Evolutionary conservation across 495 filamentous ascomycete genomes (phyloP).

Genomic region (Annulohypoxylon stygium): DNA sequence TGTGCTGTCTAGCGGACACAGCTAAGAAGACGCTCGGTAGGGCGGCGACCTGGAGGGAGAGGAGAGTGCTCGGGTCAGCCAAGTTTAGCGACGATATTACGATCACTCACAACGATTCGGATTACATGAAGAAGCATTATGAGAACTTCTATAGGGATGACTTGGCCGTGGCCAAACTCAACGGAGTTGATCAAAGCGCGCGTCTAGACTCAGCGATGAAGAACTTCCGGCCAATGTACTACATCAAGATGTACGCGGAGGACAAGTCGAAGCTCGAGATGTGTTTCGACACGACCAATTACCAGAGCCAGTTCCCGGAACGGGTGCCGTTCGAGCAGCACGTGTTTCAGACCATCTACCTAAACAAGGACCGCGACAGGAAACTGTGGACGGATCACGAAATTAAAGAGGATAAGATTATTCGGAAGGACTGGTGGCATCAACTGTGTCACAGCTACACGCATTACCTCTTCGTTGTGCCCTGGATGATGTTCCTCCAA

Average conservation of each 20-base stretch:
- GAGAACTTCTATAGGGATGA: conserved; percentile 73
- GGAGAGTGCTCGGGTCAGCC: conserved; percentile 76
- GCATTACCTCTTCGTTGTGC: conserved; percentile 82
- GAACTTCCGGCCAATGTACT: conserved; percentile 85
- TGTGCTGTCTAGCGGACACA: conserved; percentile 82
- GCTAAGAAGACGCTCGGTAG: conserved; percentile 73
- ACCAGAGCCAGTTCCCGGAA: conserved; percentile 80
- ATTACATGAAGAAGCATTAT: conserved; percentile 82
- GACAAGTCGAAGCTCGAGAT: conserved; percentile 82
- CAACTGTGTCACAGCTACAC: conserved; percentile 86
- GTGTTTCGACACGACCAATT: conserved; percentile 88
- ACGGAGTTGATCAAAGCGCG: conserved; percentile 50
- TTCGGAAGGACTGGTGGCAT: conserved; percentile 85
- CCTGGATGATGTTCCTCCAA: conserved; percentile 85
- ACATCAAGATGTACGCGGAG: conserved; percentile 74
- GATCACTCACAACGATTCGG: conserved; percentile 81
- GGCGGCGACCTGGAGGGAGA: conserved; percentile 74
- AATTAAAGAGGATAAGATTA: conserved; percentile 77
- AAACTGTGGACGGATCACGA: conserved; percentile 77
- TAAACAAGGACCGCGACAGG: conserved; percentile 74
- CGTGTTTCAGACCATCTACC: conserved; percentile 86
- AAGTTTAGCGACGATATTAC: conserved; percentile 87
- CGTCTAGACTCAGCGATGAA: conserved; percentile 50
- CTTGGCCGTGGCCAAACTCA: conserved; percentile 41
- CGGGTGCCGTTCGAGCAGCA: conserved; percentile 65